Percentiles rank a stretch among this genome's conserved stretches.
Conservation (phyloP, 2,329 filamentous ascomycete genomes). For the Falciphora oryzae region DNA sequence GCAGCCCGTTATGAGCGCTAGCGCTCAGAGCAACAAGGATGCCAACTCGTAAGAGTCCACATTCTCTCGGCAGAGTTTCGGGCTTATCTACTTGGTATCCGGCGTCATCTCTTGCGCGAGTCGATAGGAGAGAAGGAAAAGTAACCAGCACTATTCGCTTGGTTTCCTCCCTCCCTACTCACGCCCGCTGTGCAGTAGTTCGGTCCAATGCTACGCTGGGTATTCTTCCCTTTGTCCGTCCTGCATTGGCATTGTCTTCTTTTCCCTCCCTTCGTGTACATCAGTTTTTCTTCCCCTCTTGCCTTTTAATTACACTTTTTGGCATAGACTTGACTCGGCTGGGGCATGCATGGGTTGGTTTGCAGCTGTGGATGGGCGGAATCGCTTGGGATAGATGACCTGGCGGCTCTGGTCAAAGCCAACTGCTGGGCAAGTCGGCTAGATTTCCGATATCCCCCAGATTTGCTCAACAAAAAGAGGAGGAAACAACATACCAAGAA, state of each 20-base stretch:
- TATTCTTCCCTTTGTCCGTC: neutral
- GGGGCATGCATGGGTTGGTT: neutral
- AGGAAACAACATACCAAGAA: neutral
- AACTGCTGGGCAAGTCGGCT: neutral
- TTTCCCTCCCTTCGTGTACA: slow-evolving; percentile 10
- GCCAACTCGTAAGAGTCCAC: slow-evolving; percentile 32
- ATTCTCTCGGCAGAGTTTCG: neutral
- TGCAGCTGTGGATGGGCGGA: neutral
- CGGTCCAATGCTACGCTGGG: neutral
- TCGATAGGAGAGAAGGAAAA: neutral
- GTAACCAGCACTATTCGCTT: neutral
- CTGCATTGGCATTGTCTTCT: neutral
- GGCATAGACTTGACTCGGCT: slow-evolving; percentile 5
- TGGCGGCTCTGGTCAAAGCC: neutral
- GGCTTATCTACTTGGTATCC: neutral
- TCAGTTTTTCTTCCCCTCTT: slow-evolving; percentile 3
- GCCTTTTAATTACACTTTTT: slow-evolving; percentile 6
- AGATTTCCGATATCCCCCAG: neutral
- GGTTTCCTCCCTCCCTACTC: neutral
- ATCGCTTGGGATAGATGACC: neutral
- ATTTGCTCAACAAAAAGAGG: neutral
- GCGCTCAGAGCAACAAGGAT: slow-evolving; percentile 85
- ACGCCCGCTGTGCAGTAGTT: neutral
- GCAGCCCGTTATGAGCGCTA: slow-evolving; percentile 74
- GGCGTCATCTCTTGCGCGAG: neutral